Evolutionary conservation across 805 yeast species (phyloP).

Genomic region (Ogataea nitratoaversa): DNA sequence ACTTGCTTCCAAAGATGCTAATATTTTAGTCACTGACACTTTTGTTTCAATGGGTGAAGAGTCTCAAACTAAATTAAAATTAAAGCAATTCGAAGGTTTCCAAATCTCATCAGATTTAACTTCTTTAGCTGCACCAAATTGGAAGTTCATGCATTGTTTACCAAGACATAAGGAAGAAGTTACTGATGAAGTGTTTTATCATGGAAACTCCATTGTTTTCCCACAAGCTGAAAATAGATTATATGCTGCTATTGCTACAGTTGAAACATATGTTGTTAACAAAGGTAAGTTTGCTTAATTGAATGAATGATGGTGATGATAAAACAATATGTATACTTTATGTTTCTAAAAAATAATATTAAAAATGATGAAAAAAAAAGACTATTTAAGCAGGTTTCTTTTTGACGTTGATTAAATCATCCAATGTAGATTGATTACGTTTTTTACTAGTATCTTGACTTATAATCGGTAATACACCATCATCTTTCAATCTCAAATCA

Average conservation of each 20-base stretch:
- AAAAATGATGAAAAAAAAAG: too few relatives aligned
- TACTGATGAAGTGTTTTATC: constrained; percentile 85
- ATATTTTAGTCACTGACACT: constrained; percentile 90
- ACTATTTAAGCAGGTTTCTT: too few relatives aligned
- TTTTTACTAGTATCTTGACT: too few relatives aligned
- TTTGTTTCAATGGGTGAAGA: constrained; percentile 99
- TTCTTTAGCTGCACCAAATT: constrained; percentile 57
- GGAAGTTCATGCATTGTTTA: constrained; percentile 96
- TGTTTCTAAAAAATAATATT: too few relatives aligned
- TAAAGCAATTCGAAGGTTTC: constrained; percentile 81
- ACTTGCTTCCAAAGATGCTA: constrained; percentile 68
- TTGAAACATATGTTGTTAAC: constrained; percentile 85
- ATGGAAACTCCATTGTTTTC: constrained; percentile 80
- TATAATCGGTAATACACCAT: too few relatives aligned
- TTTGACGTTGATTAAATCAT: too few relatives aligned
- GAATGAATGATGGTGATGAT: too few relatives aligned
- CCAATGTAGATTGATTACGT: neutral
- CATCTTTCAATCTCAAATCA: neutral
- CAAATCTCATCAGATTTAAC: constrained; percentile 73
- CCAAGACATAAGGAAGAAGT: constrained; percentile 97
- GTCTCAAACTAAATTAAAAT: constrained; percentile 61
- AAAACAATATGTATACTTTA: too few relatives aligned
- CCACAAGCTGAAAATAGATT: constrained; percentile 95
- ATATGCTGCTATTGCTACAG: constrained; percentile 92
- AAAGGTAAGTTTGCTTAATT: constrained; percentile 54